phyloP scores from a whole-genome alignment of 257 asterid genomes.

The Gentiana straminea region DNA sequence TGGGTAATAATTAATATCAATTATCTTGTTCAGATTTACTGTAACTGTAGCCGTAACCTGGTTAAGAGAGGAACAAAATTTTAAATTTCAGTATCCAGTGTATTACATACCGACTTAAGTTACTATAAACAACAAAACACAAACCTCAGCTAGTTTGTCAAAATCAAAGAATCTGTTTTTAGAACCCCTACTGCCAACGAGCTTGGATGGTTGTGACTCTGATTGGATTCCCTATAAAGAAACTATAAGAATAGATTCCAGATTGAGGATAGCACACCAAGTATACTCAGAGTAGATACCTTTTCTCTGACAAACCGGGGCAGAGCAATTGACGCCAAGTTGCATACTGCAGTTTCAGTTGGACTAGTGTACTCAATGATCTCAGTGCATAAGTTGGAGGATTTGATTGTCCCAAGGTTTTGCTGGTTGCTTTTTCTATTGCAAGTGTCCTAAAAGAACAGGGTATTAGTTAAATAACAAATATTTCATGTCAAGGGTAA shows the following conservation, averaged over 20 bases:
- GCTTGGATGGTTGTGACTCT: conserved; percentile 87
- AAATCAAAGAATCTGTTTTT: conserved; percentile 78
- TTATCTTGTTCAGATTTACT: conserved; percentile 78
- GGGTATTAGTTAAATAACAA: not conserved
- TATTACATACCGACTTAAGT: not conserved
- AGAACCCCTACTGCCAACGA: conserved; percentile 85
- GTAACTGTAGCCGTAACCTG: conserved; percentile 79
- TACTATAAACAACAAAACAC: not conserved
- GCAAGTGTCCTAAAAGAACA: conserved; percentile 65
- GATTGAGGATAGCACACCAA: not conserved
- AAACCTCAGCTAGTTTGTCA: conserved; percentile 88
- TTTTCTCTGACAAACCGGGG: conserved; percentile 89
- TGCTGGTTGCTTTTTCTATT: conserved; percentile 95
- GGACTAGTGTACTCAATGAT: conserved; percentile 85
- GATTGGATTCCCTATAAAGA: conserved; percentile 52
- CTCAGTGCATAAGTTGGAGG: conserved; percentile 91
- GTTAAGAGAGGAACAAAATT: conserved; percentile 9
- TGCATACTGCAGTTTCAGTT: conserved; percentile 92
- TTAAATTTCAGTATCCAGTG: not conserved
- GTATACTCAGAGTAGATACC: conserved; percentile 24
- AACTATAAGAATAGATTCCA: not conserved
- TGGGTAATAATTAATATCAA: conserved; percentile 81
- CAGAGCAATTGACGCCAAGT: conserved; percentile 88
- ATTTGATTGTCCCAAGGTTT: conserved; percentile 87
- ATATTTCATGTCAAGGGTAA: too few relatives aligned